phyloP scores from a whole-genome alignment of 257 asterid species.

The Gardenia jasminoides region DNA sequence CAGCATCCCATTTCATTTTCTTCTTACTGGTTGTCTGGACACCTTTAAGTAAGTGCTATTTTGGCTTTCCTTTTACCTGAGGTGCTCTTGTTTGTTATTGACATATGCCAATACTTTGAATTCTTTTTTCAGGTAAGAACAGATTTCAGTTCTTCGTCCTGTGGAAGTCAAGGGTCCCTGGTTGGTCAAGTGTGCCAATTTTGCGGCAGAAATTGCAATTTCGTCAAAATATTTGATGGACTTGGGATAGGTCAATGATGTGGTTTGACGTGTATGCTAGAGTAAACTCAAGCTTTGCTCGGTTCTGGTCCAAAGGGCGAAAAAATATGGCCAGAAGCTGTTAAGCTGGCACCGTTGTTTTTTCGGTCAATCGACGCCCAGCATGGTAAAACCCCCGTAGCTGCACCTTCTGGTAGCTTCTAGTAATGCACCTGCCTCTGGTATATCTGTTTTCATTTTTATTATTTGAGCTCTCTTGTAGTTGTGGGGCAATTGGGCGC shows the following conservation, averaged over 20 bases:
- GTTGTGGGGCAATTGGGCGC: background rate
- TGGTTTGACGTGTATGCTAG: background rate
- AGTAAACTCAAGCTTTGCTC: background rate
- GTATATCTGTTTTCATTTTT: background rate
- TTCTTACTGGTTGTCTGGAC: background rate
- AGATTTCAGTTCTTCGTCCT: background rate
- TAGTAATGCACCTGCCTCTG: background rate
- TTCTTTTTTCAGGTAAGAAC: background rate
- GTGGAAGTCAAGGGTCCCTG: background rate
- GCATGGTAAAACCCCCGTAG: background rate
- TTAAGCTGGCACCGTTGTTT: background rate
- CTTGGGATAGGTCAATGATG: background rate
- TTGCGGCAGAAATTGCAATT: background rate
- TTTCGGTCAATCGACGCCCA: background rate
- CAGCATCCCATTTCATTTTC: slow-evolving; percentile 3
- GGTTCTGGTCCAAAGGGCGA: background rate
- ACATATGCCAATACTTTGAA: background rate
- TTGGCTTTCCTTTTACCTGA: background rate
- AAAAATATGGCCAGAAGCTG: background rate
- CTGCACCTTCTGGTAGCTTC: background rate
- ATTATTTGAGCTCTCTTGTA: background rate
- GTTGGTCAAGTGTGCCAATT: background rate
- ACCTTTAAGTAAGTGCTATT: background rate
- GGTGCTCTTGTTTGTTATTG: background rate
- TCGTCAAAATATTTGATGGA: background rate